Conservation (phyloP, 331 rosid species). For the Malus hybrid region DNA sequence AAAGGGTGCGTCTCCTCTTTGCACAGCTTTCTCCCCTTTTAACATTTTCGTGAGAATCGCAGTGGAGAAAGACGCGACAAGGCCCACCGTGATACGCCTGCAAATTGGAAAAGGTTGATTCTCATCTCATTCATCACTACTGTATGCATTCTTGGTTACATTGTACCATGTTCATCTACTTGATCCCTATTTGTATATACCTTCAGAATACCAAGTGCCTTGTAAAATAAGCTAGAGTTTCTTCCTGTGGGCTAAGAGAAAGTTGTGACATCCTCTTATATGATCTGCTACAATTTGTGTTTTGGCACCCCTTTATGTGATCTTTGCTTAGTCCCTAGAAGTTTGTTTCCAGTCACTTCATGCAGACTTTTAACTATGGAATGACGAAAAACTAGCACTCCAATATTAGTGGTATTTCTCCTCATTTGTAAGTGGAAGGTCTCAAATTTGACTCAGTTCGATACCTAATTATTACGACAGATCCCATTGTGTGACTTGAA, state of each 20-base stretch:
- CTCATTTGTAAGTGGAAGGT: too few species aligned
- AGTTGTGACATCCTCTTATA: neutral
- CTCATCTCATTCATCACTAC: neutral
- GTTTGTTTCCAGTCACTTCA: too few species aligned
- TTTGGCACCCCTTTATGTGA: too few species aligned
- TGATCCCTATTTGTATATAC: neutral
- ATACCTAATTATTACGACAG: too few species aligned
- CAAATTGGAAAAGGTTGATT: slow-evolving; percentile 4
- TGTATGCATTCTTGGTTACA: neutral
- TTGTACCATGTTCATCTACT: neutral
- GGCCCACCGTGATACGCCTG: slow-evolving; percentile 3
- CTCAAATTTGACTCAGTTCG: too few species aligned
- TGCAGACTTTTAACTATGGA: too few species aligned
- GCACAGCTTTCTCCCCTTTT: neutral
- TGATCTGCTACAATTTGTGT: neutral
- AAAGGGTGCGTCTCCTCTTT: slow-evolving; percentile 21
- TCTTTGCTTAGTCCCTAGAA: too few species aligned
- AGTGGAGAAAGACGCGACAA: slow-evolving; percentile 4
- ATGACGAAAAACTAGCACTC: too few species aligned
- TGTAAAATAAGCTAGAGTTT: neutral
- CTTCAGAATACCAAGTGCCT: neutral
- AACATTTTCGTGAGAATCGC: slow-evolving; percentile 4
- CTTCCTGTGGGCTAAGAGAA: neutral
- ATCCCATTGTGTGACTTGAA: too few species aligned
- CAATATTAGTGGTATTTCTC: too few species aligned